A percentile compares a stretch with the other conserved stretches of the same genome.
Conservation (phyloP, 768 basidiomycete genomes). For the Cubamyces lactineus region DNA sequence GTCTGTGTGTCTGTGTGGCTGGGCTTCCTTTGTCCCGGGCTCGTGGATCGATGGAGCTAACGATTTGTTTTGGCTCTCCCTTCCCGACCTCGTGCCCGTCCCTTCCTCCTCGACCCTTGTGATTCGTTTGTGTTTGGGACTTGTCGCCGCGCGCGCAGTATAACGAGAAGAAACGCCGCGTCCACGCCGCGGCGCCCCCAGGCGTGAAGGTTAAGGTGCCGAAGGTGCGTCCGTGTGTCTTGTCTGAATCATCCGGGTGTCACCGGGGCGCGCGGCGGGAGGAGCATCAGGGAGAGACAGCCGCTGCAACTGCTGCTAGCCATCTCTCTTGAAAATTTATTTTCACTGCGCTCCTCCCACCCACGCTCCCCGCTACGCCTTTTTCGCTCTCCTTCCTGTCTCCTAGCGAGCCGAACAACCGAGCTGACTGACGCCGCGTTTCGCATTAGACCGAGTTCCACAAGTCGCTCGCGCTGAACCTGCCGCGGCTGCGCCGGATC, state of each 20-base stretch:
- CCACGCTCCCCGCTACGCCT: no score
- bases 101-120: no score
- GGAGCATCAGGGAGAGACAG: background rate
- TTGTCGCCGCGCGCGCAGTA: conserved; percentile 43
- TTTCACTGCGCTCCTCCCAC: background rate
- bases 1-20: conserved; percentile 13
- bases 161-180: conserved; percentile 61
- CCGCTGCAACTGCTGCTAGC: no score
- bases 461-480: conserved; percentile 58
- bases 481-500: conserved; percentile 63
- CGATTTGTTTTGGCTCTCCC: background rate
- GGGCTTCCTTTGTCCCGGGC: background rate
- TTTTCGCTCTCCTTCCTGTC: no score
- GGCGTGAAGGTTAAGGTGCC: conserved; percentile 54
- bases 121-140: no score
- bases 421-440: no score
- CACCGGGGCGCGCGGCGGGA: background rate
- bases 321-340: no score
- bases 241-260: background rate
- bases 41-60: background rate
- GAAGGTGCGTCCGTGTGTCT: conserved; percentile 50
- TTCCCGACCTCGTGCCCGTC: no score
- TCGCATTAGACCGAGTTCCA: conserved; percentile 78
- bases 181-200: conserved; percentile 47
- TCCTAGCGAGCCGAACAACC: background rate